phyloP scores from a whole-genome alignment of 176 grass and related monocot genomes.

The Alloteropsis semialata region DNA sequence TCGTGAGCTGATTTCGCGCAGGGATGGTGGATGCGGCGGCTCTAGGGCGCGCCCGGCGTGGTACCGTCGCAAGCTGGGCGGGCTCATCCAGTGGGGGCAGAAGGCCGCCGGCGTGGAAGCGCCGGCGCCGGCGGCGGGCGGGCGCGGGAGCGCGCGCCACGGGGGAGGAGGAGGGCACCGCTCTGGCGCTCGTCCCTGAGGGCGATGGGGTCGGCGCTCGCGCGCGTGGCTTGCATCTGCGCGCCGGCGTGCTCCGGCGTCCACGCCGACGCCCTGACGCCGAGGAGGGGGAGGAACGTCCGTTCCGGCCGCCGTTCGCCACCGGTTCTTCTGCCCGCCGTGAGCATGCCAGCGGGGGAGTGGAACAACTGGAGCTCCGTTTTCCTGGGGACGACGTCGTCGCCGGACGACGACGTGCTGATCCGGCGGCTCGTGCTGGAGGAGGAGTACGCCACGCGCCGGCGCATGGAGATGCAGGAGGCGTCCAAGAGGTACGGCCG shows the following conservation, averaged over 20 bases:
- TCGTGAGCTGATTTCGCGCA: slow-evolving; percentile 10
- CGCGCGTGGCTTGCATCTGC: slow-evolving; percentile 45
- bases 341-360: background rate
- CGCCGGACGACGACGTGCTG: slow-evolving; percentile 24
- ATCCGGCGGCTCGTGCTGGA: slow-evolving; percentile 48
- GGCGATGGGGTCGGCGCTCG: slow-evolving; percentile 35
- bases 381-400: slow-evolving; percentile 32
- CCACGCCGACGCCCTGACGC: slow-evolving; percentile 30
- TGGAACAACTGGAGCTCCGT: background rate
- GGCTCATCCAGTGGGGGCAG: slow-evolving; percentile 26
- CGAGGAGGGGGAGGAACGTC: background rate
- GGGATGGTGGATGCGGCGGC: background rate
- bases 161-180: background rate
- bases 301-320: background rate
- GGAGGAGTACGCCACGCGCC: slow-evolving; percentile 39
- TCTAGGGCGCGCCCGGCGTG: slow-evolving; percentile 13
- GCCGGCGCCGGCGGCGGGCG: background rate
- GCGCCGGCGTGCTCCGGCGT: slow-evolving; percentile 42
- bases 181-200: slow-evolving; percentile 43
- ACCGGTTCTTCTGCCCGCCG: background rate
- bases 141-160: background rate
- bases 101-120: background rate
- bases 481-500: slow-evolving; percentile 4
- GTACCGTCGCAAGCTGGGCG: slow-evolving; percentile 26
- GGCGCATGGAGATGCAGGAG: slow-evolving; percentile 36